Conservation (phyloP, 2,329 filamentous ascomycete species). For the Colletotrichum zoysiae region DNA sequence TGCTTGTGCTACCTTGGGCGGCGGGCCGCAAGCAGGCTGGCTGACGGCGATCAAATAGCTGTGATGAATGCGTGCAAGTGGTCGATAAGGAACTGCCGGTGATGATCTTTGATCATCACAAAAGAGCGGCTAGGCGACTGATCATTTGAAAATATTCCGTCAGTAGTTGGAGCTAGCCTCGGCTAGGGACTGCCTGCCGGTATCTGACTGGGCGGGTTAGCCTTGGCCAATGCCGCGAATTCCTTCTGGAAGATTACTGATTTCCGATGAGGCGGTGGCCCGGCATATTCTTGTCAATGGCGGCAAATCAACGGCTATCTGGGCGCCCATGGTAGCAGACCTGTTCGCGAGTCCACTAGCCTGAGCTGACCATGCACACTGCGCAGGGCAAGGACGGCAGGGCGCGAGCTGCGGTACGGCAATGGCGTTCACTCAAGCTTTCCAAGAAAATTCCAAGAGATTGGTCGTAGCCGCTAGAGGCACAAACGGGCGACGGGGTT, state of each 20-base stretch:
- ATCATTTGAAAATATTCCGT: conserved; percentile 2
- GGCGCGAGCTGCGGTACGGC: conserved; percentile 38
- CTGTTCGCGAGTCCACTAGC: background rate
- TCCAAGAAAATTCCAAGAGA: conserved; percentile 43
- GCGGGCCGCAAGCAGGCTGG: conserved; percentile 12
- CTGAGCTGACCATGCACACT: background rate
- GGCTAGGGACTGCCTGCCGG: background rate
- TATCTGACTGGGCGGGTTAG: background rate
- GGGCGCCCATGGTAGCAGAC: background rate
- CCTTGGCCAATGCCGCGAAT: background rate
- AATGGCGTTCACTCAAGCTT: conserved; percentile 42
- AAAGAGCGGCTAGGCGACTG: conserved; percentile 15
- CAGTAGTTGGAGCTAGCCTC: background rate
- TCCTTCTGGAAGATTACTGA: conserved; percentile 35
- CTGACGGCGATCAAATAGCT: conserved; percentile 23
- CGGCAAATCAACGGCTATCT: background rate
- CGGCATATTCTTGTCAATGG: background rate
- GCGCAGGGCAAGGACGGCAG: conserved; percentile 31
- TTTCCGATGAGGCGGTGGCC: conserved; percentile 4
- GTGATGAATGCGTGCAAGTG: conserved; percentile 17
- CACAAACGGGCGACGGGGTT: conserved; percentile 31
- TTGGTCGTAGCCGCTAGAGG: conserved; percentile 41
- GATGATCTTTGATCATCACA: conserved; percentile 36
- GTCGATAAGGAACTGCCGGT: conserved; percentile 38
- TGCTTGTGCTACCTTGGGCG: conserved; percentile 5